Conservation (phyloP, 108 stramenopile species). For the Craspedostauros australis region DNA sequence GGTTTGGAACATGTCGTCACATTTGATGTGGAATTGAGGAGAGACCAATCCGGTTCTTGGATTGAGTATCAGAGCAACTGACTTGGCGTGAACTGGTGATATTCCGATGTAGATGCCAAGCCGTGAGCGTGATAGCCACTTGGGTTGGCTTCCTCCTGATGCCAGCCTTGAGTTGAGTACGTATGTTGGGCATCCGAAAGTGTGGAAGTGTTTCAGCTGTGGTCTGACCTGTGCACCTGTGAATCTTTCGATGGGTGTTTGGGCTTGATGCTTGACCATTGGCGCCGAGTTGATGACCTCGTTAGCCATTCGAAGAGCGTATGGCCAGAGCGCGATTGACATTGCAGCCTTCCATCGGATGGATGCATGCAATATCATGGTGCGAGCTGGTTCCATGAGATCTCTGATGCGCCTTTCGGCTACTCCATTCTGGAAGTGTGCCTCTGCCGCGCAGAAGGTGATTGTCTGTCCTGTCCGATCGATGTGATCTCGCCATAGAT, state of each 20-base stretch:
- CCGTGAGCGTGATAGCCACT: constrained; percentile 24
- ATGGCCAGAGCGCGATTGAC: constrained; percentile 29
- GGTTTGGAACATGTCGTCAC: constrained; percentile 15
- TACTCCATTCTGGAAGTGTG: constrained; percentile 45
- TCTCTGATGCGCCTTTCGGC: constrained; percentile 32
- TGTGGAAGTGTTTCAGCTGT: not conserved
- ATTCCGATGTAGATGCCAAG: constrained; percentile 28
- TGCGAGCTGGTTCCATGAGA: constrained; percentile 23
- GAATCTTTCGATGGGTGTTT: constrained; percentile 3
- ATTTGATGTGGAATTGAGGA: constrained; percentile 30
- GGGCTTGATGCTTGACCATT: not conserved
- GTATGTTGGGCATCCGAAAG: constrained; percentile 20
- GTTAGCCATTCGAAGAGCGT: constrained; percentile 12
- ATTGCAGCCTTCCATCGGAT: constrained; percentile 24
- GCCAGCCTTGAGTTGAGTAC: too few species aligned
- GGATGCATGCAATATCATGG: constrained; percentile 23
- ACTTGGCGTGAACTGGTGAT: constrained; percentile 17
- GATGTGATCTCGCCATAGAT: too few species aligned
- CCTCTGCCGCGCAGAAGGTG: constrained; percentile 30
- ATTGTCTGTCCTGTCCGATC: constrained; percentile 9
- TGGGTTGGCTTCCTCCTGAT: too few species aligned
- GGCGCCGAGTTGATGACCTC: constrained; percentile 4
- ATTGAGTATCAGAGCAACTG: constrained; percentile 28
- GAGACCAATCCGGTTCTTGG: constrained; percentile 15
- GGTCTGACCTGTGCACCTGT: not conserved